Evolutionary conservation across 805 yeast genomes (phyloP).

Genomic region (Kodamaea restingae): DNA sequence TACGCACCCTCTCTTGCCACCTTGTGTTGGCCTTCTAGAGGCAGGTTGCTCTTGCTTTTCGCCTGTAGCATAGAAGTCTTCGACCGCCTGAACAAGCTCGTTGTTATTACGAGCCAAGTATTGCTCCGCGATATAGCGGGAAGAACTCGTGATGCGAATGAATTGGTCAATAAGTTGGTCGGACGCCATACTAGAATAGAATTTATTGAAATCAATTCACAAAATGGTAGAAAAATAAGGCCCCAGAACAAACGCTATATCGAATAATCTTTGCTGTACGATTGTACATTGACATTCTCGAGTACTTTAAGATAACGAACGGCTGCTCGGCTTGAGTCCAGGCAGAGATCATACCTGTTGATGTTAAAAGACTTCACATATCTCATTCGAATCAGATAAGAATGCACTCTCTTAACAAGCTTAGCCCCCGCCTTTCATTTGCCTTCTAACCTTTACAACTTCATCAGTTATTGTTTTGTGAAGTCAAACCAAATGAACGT

Average conservation of each 20-base stretch:
- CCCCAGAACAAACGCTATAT: background rate
- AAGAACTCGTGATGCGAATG: constrained; percentile 32
- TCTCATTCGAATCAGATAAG: too few relatives aligned
- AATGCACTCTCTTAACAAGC: too few relatives aligned
- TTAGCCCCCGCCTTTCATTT: too few relatives aligned
- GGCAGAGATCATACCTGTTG: too few relatives aligned
- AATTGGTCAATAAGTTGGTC: constrained; percentile 28
- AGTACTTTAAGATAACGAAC: too few relatives aligned
- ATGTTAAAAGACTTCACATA: too few relatives aligned
- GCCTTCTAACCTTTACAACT: too few relatives aligned
- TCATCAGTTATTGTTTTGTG: too few relatives aligned
- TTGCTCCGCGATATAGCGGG: constrained; percentile 36
- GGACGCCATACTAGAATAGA: constrained; percentile 8
- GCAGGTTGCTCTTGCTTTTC: constrained; percentile 6
- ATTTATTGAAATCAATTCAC: background rate
- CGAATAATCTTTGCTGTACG: too few relatives aligned
- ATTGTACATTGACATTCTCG: too few relatives aligned
- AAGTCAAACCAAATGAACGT: background rate
- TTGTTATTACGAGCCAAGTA: constrained; percentile 34
- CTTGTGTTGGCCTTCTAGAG: background rate
- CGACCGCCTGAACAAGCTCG: constrained; percentile 38
- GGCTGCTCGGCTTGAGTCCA: too few relatives aligned
- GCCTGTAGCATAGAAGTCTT: constrained; percentile 34
- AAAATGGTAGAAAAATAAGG: background rate
- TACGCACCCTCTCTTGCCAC: constrained; percentile 2